These are phyloP conservation scores for Dimocarpus longan DNA, from an alignment of 345 rosid genomes.

Conservation along the genomic window DNA sequence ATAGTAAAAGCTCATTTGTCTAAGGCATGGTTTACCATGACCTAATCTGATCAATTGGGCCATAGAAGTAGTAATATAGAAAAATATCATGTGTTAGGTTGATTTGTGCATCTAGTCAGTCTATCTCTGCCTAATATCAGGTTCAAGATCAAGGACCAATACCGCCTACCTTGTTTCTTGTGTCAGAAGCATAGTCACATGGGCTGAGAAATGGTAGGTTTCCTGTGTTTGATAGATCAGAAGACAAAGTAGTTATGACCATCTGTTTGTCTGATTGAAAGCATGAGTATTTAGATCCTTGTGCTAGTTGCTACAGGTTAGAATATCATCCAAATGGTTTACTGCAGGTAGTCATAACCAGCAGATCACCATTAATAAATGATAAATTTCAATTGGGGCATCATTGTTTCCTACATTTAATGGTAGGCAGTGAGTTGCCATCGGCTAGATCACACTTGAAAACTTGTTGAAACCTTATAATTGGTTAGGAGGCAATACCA, in stretches of 20 bases:
- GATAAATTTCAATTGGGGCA: conserved; percentile 6
- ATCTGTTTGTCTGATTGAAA: background rate
- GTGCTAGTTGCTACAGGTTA: background rate
- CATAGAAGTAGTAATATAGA: background rate
- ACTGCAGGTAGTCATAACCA: background rate
- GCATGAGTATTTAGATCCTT: background rate
- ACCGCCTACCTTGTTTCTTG: background rate
- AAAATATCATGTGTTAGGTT: background rate
- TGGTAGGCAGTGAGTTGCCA: conserved; percentile 6
- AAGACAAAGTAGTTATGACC: background rate
- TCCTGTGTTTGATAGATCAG: background rate
- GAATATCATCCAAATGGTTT: conserved; percentile 1
- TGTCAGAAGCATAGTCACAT: background rate
- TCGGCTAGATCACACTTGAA: background rate
- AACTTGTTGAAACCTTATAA: background rate
- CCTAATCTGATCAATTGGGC: background rate
- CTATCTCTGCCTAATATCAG: conserved; percentile 4
- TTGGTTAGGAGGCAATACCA: conserved; percentile 8
- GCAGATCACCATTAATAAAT: background rate
- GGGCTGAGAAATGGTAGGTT: background rate
- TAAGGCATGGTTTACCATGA: no score
- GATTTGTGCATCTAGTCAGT: conserved; percentile 14
- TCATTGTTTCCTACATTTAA: background rate
- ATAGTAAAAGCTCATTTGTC: background rate
- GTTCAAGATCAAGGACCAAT: background rate